Base-by-base conservation (phyloP, 345 rosid genomes). In the Mercurialis annua region DNA sequence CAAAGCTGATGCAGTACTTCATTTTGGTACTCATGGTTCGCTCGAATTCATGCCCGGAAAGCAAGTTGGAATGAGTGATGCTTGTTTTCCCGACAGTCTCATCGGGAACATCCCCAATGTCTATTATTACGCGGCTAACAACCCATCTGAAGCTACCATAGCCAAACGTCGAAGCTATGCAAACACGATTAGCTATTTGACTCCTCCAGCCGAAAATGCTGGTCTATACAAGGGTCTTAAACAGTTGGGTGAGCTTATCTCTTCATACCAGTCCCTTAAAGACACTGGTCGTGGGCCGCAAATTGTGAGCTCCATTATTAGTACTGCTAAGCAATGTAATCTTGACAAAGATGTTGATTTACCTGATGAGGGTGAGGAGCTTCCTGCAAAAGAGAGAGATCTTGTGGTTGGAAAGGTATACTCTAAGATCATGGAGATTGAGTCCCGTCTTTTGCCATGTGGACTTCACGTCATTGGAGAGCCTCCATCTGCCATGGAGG, bases 51-150 rank as follows among this genome's bases (percentile, higher is more conserved):
- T 94, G 99, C 99, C 99, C 0, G 99, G 99, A 65, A 94, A 94
- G 80, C 99, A 94, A 85, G 99, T 94, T 74, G 99, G 99, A 59
- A 94, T 94, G 99, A 94, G 99, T 23, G 99, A 94, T 54, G 95
- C 68, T 54, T 94, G 99, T 66, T 94, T 67, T 73, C 99, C 99
- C 0, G 99, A 94, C 66, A 91, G 97, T 78, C 97, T 94, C 40
- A 94, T 94, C 3, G 99, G 99, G 60, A 94, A 94, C 57, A 94
- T 94, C 36, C 99, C 99, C 10, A 94, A 94, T 71, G 89, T 94
- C 0, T 94, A 94, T 72, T 94, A 94, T 59, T 94, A 94, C 36
- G 99, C 99, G 7, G 97, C 99, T 0, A 94, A 94, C 62, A 94
- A 94, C 52, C 99, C 99, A 6, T 94, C 99, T 2, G 99, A 94